Evolutionary conservation across 2,329 filamentous ascomycete genomes (phyloP), one percentile per base, ranked within the genome.

Genomic region (Trichophyton schoenleinii): DNA sequence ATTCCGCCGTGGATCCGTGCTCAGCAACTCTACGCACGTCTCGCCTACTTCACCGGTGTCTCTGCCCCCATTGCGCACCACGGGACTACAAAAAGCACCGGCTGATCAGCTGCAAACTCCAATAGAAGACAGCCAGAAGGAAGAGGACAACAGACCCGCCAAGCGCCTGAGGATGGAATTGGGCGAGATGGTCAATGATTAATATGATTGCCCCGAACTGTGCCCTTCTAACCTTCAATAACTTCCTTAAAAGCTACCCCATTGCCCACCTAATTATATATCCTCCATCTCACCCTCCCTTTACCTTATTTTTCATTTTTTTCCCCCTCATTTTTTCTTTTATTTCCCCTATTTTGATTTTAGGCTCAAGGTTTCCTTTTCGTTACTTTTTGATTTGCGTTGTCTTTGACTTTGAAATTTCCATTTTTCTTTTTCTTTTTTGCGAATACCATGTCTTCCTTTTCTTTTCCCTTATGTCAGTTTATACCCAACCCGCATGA

Each of bases 111-210:
- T 42, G 20, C 34, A 44, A 44, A 42, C 55, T 25, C 55, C 55
- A 41, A 41, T 42, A 42, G 41, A 42, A 42, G 55, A 58, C 15
- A 58, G 18, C 28, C 55, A 25, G 18, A 58, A 58, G 36, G 59
- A 62, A 34, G 28, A 13, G 1, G 61, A 63, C n/a, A 20, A n/a
- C 3, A 63, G 59, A 6, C 64, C 65, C 1, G 55, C 61, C 34
- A 65, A 65, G 48, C 59, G 64, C 7, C 46, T 57, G 15, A 66
- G 62, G 55, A 66, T 66, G 64, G 63, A 65, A 36, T 58, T 65
- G 7, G 63, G 63, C 18, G 64, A 65, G 42, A 66, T 66, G 65
- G 63, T 65, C 5, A 66, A 65, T 52, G 57, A 60, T 60, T 65
- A 60, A 48, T 57, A 58, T 58, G 55, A 44, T 36, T 55, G 52